Evolutionary conservation across 495 filamentous ascomycete genomes (phyloP).

Genomic region (Lepidopterella palustris): DNA sequence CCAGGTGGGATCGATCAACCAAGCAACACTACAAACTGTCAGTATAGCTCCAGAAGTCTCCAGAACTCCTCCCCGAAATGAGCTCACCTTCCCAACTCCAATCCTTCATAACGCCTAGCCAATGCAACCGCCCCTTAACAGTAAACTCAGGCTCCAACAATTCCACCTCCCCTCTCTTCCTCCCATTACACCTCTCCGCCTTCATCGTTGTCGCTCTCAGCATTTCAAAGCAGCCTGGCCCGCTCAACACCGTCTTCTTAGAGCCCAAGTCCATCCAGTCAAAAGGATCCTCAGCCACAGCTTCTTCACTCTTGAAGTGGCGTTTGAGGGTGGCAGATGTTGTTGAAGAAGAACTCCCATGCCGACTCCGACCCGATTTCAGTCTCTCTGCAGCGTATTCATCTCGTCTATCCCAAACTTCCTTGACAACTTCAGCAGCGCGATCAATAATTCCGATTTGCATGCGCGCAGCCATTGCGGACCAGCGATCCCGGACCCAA

Average conservation of each 20-base stretch:
- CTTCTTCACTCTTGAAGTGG: background rate
- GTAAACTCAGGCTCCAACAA: constrained; percentile 58
- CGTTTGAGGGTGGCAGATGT: background rate
- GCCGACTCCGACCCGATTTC: background rate
- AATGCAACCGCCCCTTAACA: constrained; percentile 62
- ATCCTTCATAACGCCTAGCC: constrained; percentile 74
- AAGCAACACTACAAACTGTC: no score
- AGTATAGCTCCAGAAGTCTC: no score
- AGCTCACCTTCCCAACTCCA: constrained; percentile 71
- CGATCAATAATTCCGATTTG: constrained; percentile 67
- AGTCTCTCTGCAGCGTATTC: constrained; percentile 32
- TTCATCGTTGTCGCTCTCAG: constrained; percentile 13
- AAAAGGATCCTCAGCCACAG: background rate
- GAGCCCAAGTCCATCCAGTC: background rate
- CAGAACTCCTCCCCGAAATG: no score
- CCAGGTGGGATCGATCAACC: no score
- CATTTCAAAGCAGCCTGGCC: background rate
- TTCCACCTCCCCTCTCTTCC: constrained; percentile 27
- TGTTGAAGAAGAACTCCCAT: background rate
- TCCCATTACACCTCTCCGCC: constrained; percentile 13
- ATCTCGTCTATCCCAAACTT: constrained; percentile 53
- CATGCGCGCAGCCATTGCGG: constrained; percentile 55
- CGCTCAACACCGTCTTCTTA: background rate
- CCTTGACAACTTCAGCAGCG: constrained; percentile 50
- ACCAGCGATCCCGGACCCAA: constrained; percentile 67